Base-by-base conservation (phyloP, 768 basidiomycete species). In the Butyriboletus loyo region DNA sequence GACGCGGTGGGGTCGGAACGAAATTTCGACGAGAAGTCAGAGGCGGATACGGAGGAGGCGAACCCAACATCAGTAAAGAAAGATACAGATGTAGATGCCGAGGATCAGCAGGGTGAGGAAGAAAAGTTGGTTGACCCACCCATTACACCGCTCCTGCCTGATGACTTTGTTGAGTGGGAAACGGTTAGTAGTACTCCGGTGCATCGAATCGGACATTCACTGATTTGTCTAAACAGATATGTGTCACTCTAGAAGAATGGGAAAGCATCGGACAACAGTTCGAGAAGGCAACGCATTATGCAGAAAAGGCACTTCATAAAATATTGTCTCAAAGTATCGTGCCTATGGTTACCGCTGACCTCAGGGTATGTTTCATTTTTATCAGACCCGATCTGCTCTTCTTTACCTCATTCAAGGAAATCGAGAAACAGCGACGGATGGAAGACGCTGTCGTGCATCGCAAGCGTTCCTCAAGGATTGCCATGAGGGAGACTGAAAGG, bases 401-500 rank as follows among this genome's bases (percentile, higher is more conserved):
- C 42, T 50, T 53, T 10, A 60, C 60, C 14, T 39, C 39, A 43
- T 51, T 30, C 48, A 63, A 89, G 87, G 84, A 87, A 71, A 71
- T 76, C 28, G 81, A 86, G 62, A 77, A 75, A 32, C 83, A 84
- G 64, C 76, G 77, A 22, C 80, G 76, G 14, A 54, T 88, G 46
- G 87, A 90, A 55, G 86, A 89, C 57, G 88, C 89, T 2, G 72
- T 94, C 13, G 80, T 83, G 24, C 88, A 90, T 54, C 84, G 94
- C 53, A 97, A 98, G 68, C 86, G 94, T 22, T 96, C 93, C 0
- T 91, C 91, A 17, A 87, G 95, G 30, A 84, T 97, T 52, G 89
- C 91, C 4, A 72, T 85, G 35, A 86, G 83, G 59, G 93, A 96
- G 66, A 81, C 74, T 32, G 91, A 90, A 67, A 83, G 82, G 58